phyloP scores from a whole-genome alignment of 768 basidiomycete species.

The Rhizopogon salebrosus region DNA sequence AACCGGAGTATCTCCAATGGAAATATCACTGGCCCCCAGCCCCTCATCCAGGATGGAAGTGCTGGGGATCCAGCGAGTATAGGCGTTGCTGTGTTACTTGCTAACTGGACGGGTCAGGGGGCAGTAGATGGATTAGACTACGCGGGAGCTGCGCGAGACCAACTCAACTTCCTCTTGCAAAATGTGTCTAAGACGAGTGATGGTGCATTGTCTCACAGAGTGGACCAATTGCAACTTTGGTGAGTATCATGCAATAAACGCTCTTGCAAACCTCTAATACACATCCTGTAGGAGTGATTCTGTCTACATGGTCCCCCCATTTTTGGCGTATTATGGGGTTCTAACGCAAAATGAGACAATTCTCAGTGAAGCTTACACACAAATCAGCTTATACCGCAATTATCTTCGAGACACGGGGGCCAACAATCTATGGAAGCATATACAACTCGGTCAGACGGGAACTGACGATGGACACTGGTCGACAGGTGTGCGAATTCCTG shows the following conservation, averaged over 20 bases:
- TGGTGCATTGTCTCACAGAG: slow-evolving; percentile 80
- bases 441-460: slow-evolving; percentile 48
- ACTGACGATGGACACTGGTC: slow-evolving; percentile 75
- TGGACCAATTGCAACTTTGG: slow-evolving; percentile 69
- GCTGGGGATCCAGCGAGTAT: slow-evolving; percentile 76
- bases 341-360: slow-evolving; percentile 51
- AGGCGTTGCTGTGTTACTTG: slow-evolving; percentile 64
- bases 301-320: slow-evolving; percentile 83
- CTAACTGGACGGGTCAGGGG: slow-evolving; percentile 44
- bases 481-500: slow-evolving; percentile 44
- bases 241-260: slow-evolving; percentile 21
- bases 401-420: slow-evolving; percentile 51
- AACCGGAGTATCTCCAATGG: slow-evolving; percentile 40
- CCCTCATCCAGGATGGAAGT: slow-evolving; percentile 53
- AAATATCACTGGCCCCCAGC: slow-evolving; percentile 45
- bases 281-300: slow-evolving; percentile 60
- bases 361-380: slow-evolving; percentile 60
- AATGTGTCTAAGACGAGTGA: slow-evolving; percentile 57
- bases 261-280: not conserved
- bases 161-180: slow-evolving; percentile 58
- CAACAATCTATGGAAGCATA: slow-evolving; percentile 70
- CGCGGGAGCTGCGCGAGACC: slow-evolving; percentile 55
- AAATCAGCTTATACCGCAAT: slow-evolving; percentile 66
- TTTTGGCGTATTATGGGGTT: slow-evolving; percentile 80
- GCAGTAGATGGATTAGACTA: slow-evolving; percentile 45